These are phyloP conservation scores for Lindgomyces ingoldianus DNA, from an alignment of 495 filamentous ascomycete species.

Conservation along the genomic window DNA sequence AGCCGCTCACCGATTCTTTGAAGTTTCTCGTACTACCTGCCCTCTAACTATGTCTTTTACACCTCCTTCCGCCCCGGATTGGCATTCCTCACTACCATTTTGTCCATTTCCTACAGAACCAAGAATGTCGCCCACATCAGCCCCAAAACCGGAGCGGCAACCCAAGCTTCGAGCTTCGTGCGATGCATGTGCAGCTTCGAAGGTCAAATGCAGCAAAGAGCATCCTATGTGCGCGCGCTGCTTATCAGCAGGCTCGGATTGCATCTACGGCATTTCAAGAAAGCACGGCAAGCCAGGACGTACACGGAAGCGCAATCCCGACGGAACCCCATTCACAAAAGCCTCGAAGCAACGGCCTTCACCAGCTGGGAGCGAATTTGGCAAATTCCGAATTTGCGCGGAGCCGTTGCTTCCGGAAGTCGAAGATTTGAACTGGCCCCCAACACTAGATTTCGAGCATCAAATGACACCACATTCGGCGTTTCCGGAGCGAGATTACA, in stretches of 20 bases:
- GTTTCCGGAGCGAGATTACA: conserved; percentile 17
- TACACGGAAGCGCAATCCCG: conserved; percentile 30
- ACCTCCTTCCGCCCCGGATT: background rate
- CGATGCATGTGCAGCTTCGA: conserved; percentile 41
- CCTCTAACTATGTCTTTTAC: background rate
- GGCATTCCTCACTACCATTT: background rate
- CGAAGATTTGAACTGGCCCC: conserved; percentile 14
- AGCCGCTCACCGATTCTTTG: background rate
- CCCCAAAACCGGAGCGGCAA: conserved; percentile 34
- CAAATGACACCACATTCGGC: conserved; percentile 16
- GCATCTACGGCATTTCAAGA: conserved; percentile 39
- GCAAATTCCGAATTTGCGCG: conserved; percentile 23
- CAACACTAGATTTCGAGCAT: conserved; percentile 21
- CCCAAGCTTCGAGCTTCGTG: conserved; percentile 43
- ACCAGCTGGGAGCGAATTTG: conserved; percentile 24
- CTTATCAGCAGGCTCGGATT: conserved; percentile 25
- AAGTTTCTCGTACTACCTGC: conserved; percentile 1
- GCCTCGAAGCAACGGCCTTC: conserved; percentile 25
- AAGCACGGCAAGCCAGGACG: conserved; percentile 39
- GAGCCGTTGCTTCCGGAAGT: conserved; percentile 22
- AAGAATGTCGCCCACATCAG: conserved; percentile 6
- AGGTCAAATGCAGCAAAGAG: conserved; percentile 44
- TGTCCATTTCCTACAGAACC: conserved; percentile 2
- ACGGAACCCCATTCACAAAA: conserved; percentile 25
- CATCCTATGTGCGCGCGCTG: conserved; percentile 40